A percentile compares a stretch with the other conserved stretches of the same genome.
These are phyloP conservation scores for Plenodomus lindquistii DNA, from an alignment of 2,329 filamentous ascomycete genomes.

Conservation along the genomic window DNA sequence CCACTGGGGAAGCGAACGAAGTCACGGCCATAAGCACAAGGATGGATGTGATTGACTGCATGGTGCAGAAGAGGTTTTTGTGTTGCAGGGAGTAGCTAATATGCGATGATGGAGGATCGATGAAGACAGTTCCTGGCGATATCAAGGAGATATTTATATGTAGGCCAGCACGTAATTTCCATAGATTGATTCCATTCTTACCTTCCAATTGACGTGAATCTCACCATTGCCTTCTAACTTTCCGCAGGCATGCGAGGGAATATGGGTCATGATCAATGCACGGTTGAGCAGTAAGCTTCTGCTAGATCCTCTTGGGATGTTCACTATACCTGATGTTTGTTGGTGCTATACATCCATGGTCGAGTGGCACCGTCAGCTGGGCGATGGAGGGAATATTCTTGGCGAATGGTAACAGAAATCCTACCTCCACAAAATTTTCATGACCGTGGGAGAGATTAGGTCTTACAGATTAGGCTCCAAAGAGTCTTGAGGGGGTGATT, in stretches of 20 bases:
- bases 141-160: background rate
- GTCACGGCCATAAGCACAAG: slow-evolving; percentile 10
- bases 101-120: background rate
- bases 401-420: no score
- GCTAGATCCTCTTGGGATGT: background rate
- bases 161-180: no score
- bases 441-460: background rate
- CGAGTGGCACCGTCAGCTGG: background rate
- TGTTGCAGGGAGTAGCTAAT: background rate
- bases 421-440: background rate
- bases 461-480: no score
- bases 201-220: background rate
- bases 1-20: slow-evolving; percentile 13
- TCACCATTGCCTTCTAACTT: background rate
- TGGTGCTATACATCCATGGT: background rate
- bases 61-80: background rate
- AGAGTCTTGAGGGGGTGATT: no score
- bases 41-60: slow-evolving; percentile 10
- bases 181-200: background rate
- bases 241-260: background rate
- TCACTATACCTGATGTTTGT: background rate
- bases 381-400: background rate
- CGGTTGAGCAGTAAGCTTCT: background rate
- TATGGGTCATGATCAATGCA: background rate
- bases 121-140: background rate